phyloP scores from a whole-genome alignment of 306 rosid genomes.

The Citrullus mucosospermus region DNA sequence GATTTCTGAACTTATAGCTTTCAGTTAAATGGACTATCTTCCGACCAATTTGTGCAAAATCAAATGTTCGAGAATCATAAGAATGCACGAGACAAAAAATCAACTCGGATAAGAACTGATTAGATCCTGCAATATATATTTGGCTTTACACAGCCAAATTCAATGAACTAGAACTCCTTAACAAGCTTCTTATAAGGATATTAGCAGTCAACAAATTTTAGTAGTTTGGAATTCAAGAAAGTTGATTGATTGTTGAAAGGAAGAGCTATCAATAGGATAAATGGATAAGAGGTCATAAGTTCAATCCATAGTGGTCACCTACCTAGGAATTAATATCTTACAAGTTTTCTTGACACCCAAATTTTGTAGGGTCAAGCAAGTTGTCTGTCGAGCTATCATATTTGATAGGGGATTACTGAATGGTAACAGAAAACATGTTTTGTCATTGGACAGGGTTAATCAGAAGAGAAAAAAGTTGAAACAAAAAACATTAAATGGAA shows the following conservation, averaged over 20 bases:
- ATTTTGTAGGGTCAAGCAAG: too few relatives aligned
- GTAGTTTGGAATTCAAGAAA: neutral
- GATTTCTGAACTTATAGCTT: neutral
- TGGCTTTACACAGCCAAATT: neutral
- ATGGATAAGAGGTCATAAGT: too few relatives aligned
- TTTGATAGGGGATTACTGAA: neutral
- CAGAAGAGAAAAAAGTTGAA: neutral
- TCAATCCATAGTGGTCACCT: too few relatives aligned
- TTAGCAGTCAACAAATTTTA: neutral
- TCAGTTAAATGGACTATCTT: neutral
- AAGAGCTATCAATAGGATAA: neutral
- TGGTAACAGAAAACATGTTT: neutral
- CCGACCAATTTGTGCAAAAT: neutral
- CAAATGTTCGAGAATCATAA: neutral
- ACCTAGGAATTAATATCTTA: too few relatives aligned
- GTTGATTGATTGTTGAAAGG: neutral
- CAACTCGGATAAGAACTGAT: neutral
- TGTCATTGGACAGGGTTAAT: neutral
- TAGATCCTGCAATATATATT: neutral
- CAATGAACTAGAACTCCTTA: neutral
- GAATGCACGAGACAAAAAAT: neutral
- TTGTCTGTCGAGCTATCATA: too few relatives aligned
- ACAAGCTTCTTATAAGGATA: neutral
- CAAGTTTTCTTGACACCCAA: too few relatives aligned
- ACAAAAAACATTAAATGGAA: neutral